A percentile compares a stretch with the other conserved stretches of the same genome.
phyloP scores from a whole-genome alignment of 257 asterid genomes.

The Petunia secreta region DNA sequence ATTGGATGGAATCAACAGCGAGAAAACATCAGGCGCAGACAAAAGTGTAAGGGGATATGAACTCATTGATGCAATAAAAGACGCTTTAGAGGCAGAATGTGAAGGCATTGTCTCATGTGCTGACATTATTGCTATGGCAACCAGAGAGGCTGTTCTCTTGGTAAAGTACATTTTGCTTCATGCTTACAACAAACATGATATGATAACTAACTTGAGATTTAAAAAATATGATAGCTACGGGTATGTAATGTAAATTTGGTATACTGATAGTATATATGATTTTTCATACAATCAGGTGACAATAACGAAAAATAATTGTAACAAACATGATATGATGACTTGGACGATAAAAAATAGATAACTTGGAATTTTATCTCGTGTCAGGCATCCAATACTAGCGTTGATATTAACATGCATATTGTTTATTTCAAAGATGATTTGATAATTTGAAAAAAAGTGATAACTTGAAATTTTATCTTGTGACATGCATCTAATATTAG shows the following conservation, averaged over 20 bases:
- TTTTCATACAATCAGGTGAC: too few species aligned
- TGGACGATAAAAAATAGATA: not conserved
- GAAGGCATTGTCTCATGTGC: conserved; percentile 66
- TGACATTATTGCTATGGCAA: conserved; percentile 62
- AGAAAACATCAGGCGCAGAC: conserved; percentile 56
- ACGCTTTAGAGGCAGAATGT: conserved; percentile 44
- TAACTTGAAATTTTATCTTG: too few species aligned
- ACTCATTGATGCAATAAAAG: conserved; percentile 55
- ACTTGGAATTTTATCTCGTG: not conserved
- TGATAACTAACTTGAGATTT: not conserved
- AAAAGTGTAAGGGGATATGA: conserved; percentile 58
- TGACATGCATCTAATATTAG: not conserved
- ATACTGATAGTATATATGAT: too few species aligned
- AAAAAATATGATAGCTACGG: too few species aligned
- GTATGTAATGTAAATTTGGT: too few species aligned
- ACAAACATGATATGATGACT: too few species aligned
- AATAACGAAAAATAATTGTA: too few species aligned
- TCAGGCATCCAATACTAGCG: too few species aligned
- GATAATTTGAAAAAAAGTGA: too few species aligned
- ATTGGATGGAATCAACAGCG: conserved; percentile 47
- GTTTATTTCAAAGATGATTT: too few species aligned
- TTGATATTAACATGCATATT: too few species aligned
- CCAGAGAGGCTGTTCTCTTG: conserved; percentile 58
- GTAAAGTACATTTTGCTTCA: conserved; percentile 29
- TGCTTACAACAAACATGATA: not conserved